Base-by-base conservation (phyloP, 345 rosid genomes). In the Limnanthes douglasii region DNA sequence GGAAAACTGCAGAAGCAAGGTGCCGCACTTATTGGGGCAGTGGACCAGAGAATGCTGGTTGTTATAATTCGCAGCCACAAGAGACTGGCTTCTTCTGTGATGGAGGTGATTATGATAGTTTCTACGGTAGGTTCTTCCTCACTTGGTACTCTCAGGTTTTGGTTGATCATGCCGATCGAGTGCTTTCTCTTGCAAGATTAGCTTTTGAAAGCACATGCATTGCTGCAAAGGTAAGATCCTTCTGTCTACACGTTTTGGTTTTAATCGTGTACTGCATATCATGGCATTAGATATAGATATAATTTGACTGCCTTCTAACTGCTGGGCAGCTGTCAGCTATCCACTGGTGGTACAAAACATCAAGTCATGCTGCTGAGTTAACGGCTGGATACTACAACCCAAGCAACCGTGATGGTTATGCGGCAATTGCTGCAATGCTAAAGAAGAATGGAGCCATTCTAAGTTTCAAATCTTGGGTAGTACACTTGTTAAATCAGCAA, bases 271-370 rank as follows among this genome's bases (percentile, higher is more conserved):
- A 15, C 6, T 17, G 9, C 38, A 4, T 6, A 4, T 26, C 11
- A 2, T 26, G 30, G 8, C n/a, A 12, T 2, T 26, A 8, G 30
- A 26, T 31, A 7, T 28, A 19, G 9, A 24, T 45, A 37, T 25
- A 37, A 12, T 29, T 54, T 37, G 18, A 33, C 56, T 45, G 21
- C 54, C 50, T 54, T 77, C 58, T 56, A 60, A 56, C 64, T 65
- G 54, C 57, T 39, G 61, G 69, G 65, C 88, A 85, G 98, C 70
- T 90, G 27, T 73, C 94, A 75, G 93, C 79, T 52, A 66, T 70
- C 45, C 73, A 90, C 57, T 90, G 96, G 96, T 84, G 96, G 93
- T 84, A 80, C 65, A 90, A 79, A 72, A 77, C 96, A 38, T 63
- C 75, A 34, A 78, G 94, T 68, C 98, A 90, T 61, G 94, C 98